Evolutionary conservation across 495 filamentous ascomycete species (phyloP), one percentile per base, ranked within the genome.

Genomic region (Trichoderma reesei): DNA sequence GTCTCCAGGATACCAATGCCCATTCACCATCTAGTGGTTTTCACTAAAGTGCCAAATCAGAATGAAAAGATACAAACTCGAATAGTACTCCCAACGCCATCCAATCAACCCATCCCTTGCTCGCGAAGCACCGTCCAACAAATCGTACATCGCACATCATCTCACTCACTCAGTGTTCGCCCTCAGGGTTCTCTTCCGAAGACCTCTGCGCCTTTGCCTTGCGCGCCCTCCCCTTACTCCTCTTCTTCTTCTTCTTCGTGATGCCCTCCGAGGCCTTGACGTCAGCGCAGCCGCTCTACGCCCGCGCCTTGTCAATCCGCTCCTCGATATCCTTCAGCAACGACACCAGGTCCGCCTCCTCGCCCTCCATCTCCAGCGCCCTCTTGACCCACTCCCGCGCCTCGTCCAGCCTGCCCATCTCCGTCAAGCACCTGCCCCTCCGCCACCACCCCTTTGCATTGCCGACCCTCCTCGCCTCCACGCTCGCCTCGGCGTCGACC

Each of bases 391-490:
- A 91, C 62, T 82, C 82, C 73, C 78, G 80, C 7, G 91, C 91
- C 83, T 98, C 94, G 65, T 88, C 85, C 73, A 88, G 78, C 72
- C 92, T 74, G 9, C 88, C 87, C 94, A 97, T 98, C 86, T 98
- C 94, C 62, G 86, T 74, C 72, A 96, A 77, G 74, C 87, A 92
- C 78, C 83, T 86, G 9, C 88, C 92, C 66, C 89, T 78, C 59
- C 93, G 77, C 86, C 90, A 97, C 89, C 92, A 97, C 3, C 88
- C 92, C 86, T 97, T 98, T 7, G 89, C 86, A 76, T 98, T 97
- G 37, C 87, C 90, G 51, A 83, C 78, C 62, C 85, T 79, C 85
- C 95, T 96, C 64, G 88, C 84, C 76, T 96, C 93, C n/a, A 96
- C 88, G 70, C 89, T 93, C 5, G 80, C 78, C 78, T 91, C 86